Conservation (phyloP, 2,329 filamentous ascomycete genomes). For the Phialemoniopsis sp. region DNA sequence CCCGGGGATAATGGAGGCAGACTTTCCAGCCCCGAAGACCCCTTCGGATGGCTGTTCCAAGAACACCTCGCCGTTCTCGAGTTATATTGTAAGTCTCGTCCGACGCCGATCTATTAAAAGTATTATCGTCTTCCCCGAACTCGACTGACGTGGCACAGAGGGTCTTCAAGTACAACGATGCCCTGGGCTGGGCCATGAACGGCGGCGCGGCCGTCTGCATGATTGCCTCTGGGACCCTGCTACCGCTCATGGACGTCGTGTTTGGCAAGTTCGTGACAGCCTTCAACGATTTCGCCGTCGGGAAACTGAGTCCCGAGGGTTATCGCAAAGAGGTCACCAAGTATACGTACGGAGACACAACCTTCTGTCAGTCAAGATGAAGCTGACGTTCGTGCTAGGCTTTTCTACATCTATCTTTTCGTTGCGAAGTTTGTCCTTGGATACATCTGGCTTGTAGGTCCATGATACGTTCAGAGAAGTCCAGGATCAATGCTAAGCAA, state of each 20-base stretch:
- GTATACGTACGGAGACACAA: slow-evolving; percentile 28
- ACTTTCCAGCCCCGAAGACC: too few species aligned
- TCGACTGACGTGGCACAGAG: too few species aligned
- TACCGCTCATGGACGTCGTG: slow-evolving; percentile 56
- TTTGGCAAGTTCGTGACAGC: slow-evolving; percentile 50
- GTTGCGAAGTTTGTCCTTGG: slow-evolving; percentile 48
- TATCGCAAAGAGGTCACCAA: slow-evolving; percentile 47
- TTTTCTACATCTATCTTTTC: slow-evolving; percentile 57
- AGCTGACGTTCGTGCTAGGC: slow-evolving; percentile 21
- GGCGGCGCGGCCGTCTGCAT: slow-evolving; percentile 26
- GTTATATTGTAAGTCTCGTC: too few species aligned
- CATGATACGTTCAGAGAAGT: not conserved
- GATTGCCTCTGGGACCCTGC: slow-evolving; percentile 27
- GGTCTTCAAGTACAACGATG: slow-evolving; percentile 28
- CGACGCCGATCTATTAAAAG: not conserved
- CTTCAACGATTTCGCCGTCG: slow-evolving; percentile 52
- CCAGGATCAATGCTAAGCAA: not conserved
- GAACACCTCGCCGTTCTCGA: too few species aligned
- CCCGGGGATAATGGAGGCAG: too few species aligned
- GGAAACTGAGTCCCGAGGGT: slow-evolving; percentile 31
- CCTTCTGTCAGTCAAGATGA: slow-evolving; percentile 2
- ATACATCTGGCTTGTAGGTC: slow-evolving; percentile 47
- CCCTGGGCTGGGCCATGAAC: slow-evolving; percentile 29
- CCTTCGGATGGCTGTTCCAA: too few species aligned
- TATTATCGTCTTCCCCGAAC: too few species aligned